A percentile compares a stretch with the other conserved stretches of the same genome.
phyloP scores from a whole-genome alignment of 495 filamentous ascomycete genomes.

The Pyrenula massariospora region DNA sequence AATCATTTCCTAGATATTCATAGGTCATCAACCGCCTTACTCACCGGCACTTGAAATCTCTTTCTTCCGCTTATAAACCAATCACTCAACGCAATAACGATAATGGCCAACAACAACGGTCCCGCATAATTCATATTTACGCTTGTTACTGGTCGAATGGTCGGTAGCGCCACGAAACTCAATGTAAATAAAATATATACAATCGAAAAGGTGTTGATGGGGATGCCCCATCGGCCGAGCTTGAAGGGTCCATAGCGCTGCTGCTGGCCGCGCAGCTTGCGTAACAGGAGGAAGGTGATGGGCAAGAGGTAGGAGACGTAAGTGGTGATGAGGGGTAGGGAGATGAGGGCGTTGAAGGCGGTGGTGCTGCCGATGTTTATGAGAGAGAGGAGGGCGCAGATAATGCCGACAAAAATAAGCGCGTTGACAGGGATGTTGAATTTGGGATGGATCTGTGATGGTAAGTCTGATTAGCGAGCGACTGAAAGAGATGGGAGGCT shows the following conservation, averaged over 20 bases:
- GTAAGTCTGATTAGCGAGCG: slow-evolving; percentile 5
- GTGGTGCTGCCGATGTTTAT: slow-evolving; percentile 37
- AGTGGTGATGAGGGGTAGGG: slow-evolving; percentile 19
- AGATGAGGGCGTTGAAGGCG: slow-evolving; percentile 37
- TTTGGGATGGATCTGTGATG: slow-evolving; percentile 17
- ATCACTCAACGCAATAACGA: slow-evolving; percentile 24
- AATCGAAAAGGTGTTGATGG: slow-evolving; percentile 8
- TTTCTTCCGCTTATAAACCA: slow-evolving; percentile 28
- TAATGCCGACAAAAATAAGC: slow-evolving; percentile 25
- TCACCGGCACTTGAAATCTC: slow-evolving; percentile 19
- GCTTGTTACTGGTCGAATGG: slow-evolving; percentile 30
- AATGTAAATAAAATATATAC: slow-evolving; percentile 4
- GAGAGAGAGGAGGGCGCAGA: slow-evolving; percentile 33
- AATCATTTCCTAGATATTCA: too few species aligned
- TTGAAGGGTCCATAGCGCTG: slow-evolving; percentile 6
- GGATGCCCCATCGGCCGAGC: slow-evolving; percentile 9
- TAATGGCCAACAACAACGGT: slow-evolving; percentile 25
- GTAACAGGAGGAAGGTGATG: not conserved
- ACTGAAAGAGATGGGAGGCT: slow-evolving; percentile 4
- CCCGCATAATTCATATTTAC: slow-evolving; percentile 49
- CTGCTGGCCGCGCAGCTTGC: not conserved
- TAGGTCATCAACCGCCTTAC: slow-evolving; percentile 5
- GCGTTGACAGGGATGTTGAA: slow-evolving; percentile 38
- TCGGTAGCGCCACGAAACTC: slow-evolving; percentile 14
- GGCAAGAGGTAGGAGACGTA: slow-evolving; percentile 13